phyloP scores from a whole-genome alignment of 306 rosid genomes.

The Albizia julibrissin region DNA sequence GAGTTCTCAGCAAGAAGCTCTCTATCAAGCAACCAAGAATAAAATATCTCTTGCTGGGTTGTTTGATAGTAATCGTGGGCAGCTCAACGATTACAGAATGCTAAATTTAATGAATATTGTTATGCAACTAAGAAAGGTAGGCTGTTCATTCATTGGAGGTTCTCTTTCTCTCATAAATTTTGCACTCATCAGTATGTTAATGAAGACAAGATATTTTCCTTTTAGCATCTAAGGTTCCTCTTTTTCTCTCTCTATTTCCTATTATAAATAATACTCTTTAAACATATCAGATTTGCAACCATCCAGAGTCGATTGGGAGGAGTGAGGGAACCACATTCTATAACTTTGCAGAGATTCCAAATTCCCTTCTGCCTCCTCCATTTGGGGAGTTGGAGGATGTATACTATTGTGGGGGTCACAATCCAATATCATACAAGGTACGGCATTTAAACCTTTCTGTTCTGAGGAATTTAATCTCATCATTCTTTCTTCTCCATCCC shows the following conservation, averaged over 20 bases:
- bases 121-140: constrained; percentile 94
- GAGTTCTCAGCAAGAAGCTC: constrained; percentile 97
- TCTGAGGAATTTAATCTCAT: too few relatives aligned
- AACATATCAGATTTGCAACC: constrained; percentile 88
- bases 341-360: constrained; percentile 77
- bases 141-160: constrained; percentile 15
- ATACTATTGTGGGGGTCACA: constrained; percentile 86
- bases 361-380: constrained; percentile 86
- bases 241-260: too few relatives aligned
- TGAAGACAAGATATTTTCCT: constrained; percentile 7
- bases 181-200: constrained; percentile 1
- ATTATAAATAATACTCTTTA: constrained; percentile 28
- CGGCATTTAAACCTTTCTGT: constrained; percentile 3
- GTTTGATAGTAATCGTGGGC: constrained; percentile 90
- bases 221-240: constrained; percentile 6
- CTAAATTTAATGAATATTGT: constrained; percentile 93
- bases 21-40: constrained; percentile 96
- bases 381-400: constrained; percentile 96
- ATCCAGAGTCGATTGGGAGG: constrained; percentile 97
- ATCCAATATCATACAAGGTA: constrained; percentile 82
- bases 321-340: constrained; percentile 91
- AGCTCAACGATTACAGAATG: constrained; percentile 83
- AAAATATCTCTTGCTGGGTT: constrained; percentile 94
- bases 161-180: not conserved
- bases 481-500: too few relatives aligned